A percentile compares a stretch with the other conserved stretches of the same genome.
phyloP scores from a whole-genome alignment of 2,329 filamentous ascomycete genomes.

The Xylariomycetidae sp. region DNA sequence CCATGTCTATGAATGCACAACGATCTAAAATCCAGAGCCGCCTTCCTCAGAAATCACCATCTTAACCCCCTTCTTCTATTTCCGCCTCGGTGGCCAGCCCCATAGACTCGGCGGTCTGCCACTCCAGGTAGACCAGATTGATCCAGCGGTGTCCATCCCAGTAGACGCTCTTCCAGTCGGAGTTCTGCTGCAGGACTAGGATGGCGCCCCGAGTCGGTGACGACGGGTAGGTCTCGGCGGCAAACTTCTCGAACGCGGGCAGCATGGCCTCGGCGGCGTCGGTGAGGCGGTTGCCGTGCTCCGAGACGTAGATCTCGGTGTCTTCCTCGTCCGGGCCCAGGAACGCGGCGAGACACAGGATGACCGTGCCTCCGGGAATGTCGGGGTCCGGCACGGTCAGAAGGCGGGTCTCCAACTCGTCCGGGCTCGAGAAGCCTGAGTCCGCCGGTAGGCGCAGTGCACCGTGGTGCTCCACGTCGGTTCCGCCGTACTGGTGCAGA shows the following conservation, averaged over 20 bases:
- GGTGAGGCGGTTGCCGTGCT: constrained; percentile 4
- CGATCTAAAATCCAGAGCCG: no score
- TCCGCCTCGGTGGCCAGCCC: no score
- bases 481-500: constrained; percentile 6
- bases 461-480: constrained; percentile 5
- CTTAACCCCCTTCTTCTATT: no score
- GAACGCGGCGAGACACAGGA: constrained; percentile 13
- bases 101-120: constrained; percentile 15
- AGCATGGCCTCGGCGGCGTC: constrained; percentile 9
- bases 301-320: constrained; percentile 7
- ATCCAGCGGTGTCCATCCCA: constrained; percentile 17
- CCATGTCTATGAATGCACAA: no score
- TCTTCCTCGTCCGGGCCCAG: constrained; percentile 1
- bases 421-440: constrained; percentile 4
- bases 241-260: constrained; percentile 11
- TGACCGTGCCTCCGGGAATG: constrained; percentile 7
- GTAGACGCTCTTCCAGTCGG: constrained; percentile 14
- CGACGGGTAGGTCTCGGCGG: not conserved
- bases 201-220: constrained; percentile 12
- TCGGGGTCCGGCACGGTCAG: constrained; percentile 15
- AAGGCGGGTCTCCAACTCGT: constrained; percentile 7
- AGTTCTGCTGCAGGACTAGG: constrained; percentile 10
- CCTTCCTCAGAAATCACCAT: no score
- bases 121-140: constrained; percentile 17
- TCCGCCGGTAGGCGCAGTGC: constrained; percentile 2